Percentiles rank a stretch among this genome's conserved stretches.
These are phyloP conservation scores for Hygrophila difformis DNA, from an alignment of 257 asterid species.

Conservation along the genomic window DNA sequence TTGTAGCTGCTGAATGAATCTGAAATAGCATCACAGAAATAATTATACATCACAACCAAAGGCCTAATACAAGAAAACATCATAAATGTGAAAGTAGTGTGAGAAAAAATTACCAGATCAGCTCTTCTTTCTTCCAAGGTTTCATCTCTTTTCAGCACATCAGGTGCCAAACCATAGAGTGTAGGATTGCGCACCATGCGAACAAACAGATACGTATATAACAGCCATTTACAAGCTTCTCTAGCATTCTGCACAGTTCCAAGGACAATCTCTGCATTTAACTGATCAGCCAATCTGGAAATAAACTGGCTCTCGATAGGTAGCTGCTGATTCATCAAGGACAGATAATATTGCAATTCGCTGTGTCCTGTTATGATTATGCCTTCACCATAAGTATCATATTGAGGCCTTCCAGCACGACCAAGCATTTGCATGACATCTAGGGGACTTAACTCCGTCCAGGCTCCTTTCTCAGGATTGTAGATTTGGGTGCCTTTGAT, in stretches of 20 bases:
- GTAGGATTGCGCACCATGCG: constrained; percentile 55
- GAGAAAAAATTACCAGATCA: constrained; percentile 33
- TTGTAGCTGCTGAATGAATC: constrained; percentile 48
- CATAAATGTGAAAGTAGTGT: background rate
- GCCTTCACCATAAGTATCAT: constrained; percentile 52
- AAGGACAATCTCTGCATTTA: constrained; percentile 56
- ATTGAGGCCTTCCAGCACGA: constrained; percentile 68
- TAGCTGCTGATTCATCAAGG: constrained; percentile 58
- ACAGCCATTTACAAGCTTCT: constrained; percentile 60
- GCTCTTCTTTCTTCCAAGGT: constrained; percentile 54
- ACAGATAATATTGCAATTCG: constrained; percentile 46
- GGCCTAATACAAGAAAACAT: constrained; percentile 8
- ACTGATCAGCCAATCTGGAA: constrained; percentile 56
- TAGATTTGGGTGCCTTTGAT: constrained; percentile 58
- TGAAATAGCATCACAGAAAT: constrained; percentile 20
- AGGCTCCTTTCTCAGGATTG: constrained; percentile 59
- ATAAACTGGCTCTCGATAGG: constrained; percentile 62
- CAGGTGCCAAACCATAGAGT: constrained; percentile 45
- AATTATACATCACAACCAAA: background rate
- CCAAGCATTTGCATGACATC: constrained; percentile 75
- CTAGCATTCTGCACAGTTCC: constrained; percentile 59
- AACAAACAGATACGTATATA: constrained; percentile 42
- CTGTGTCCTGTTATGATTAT: constrained; percentile 52
- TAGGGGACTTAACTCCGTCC: constrained; percentile 60
- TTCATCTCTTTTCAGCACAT: constrained; percentile 30